phyloP scores from a whole-genome alignment of 176 grass and related monocot genomes.

The Lolium perenne region DNA sequence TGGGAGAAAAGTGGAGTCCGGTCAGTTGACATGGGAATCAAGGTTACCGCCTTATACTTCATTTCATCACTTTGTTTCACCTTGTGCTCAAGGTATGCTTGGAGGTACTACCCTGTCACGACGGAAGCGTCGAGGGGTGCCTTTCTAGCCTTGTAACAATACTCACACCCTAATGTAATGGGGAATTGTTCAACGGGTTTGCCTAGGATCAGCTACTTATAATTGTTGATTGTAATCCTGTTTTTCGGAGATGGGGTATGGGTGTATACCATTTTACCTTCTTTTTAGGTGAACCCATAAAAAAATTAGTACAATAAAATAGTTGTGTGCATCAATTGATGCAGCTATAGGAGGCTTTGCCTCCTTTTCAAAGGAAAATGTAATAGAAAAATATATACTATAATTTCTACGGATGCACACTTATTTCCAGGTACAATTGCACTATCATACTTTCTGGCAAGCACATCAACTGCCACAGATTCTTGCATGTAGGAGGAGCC shows the following conservation, averaged over 20 bases:
- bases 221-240: no score
- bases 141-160: not conserved
- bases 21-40: constrained; percentile 7
- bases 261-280: no score
- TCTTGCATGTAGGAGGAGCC: not conserved
- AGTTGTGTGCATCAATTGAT: no score
- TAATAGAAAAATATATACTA: no score
- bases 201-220: no score
- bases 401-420: not conserved
- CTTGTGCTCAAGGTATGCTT: not conserved
- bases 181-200: not conserved
- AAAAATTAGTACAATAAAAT: no score
- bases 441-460: not conserved
- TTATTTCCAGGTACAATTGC: not conserved
- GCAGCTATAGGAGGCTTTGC: no score
- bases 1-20: not conserved
- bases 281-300: no score
- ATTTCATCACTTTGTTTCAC: constrained; percentile 13
- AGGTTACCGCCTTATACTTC: constrained; percentile 5
- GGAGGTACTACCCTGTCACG: not conserved
- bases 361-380: no score
- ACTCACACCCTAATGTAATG: not conserved
- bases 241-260: no score
- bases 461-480: not conserved
- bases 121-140: not conserved